Base-by-base conservation (phyloP, 345 rosid species). In the Gossypium longicalyx region DNA sequence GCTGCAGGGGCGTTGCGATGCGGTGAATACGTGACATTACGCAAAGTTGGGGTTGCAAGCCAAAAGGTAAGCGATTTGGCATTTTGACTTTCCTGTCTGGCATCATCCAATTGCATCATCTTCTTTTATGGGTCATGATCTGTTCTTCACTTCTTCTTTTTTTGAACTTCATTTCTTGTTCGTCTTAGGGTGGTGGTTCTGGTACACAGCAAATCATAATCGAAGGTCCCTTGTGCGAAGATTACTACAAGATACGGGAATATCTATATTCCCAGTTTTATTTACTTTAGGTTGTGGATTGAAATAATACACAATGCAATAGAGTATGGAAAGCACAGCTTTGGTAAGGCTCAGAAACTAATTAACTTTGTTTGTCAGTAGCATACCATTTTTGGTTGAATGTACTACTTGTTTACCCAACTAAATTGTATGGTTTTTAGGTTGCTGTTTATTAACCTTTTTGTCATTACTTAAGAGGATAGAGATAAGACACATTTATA, bases 171-270 rank as follows among this genome's bases (percentile, higher is more conserved):
- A 2, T 48, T 47, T 44, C n/a, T n/a, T 15, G 41, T 49, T 83
- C 5, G 38, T 56, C 13, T 19, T 38, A 91, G 99, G 98, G 95
- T 2, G 93, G 93, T 22, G 86, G 87, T 57, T 87, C 97, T 2
- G 92, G 97, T 20, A 88, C 89, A 27, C 99, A 93, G 80, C 99
- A 95, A 68, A 85, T 95, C 63, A 81, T 93, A 61, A 86, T 95
- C 3, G 99, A 95, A 83, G 99, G 99, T 53, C 99, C 99, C 0
- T 82, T 95, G 52, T 89, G 98, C 20, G 98, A 95, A 72, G 99
- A 93, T 71, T 95, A 95, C 43, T 95, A 93, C 47, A 89, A 91
- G 84, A 92, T 95, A 68, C 83, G 98, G 0, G 98, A 91, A 47
- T 81, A 87, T 80, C 88, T 95, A 16, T 91, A 93, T 81, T 91